Evolutionary conservation across 805 yeast genomes (phyloP), one percentile per base, ranked within the genome.

Genomic region (Saccharomycopsis synnaedendra): DNA sequence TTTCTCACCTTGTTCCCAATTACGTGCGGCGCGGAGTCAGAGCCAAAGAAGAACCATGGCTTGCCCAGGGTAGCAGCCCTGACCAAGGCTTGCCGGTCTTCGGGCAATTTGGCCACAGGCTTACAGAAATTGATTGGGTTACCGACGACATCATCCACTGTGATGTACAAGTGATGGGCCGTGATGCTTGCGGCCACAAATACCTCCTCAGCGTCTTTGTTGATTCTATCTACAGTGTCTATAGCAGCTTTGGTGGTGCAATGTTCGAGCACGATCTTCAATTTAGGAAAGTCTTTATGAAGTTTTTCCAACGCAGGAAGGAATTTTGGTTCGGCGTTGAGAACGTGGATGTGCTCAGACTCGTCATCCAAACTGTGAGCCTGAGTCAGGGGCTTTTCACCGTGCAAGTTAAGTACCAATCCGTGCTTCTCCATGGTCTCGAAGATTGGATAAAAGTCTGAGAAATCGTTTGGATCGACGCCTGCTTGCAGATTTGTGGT

Each of bases 11-110:
- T 94, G 51, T 80, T 80, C 53, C 76, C 75, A 30, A 85, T 59
- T 5, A 96, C 95, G 63, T 93, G 98, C 30, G 98, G 99, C 32
- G 99, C 99, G 28, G 96, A 86, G 63, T 93, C 99, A 1, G 96
- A 85, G 5, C 99, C 99, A 60, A 89, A 93, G 69, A 93, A 86
- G 64, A 89, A 93, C 70, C 80, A 89, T 39, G 95, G 86, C 56
- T 83, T 80, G 4, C 97, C 97, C 1, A 93, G 80, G 5, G 85
- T 80, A 1, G 97, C 98, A 38, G 98, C 97, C 36, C 70, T 71
- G 5, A 93, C 74, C 40, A 93, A 68, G 1, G 96, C 90, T 47
- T 76, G 71, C 57, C 82, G 79, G 61, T 93, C 98, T 31, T 68
- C 71, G 32, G 97, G 96, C 36, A 88, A 68, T 63, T 93, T 93